Base-by-base conservation (phyloP, 2,329 filamentous ascomycete species). In the Paracoccidioides lutzii region DNA sequence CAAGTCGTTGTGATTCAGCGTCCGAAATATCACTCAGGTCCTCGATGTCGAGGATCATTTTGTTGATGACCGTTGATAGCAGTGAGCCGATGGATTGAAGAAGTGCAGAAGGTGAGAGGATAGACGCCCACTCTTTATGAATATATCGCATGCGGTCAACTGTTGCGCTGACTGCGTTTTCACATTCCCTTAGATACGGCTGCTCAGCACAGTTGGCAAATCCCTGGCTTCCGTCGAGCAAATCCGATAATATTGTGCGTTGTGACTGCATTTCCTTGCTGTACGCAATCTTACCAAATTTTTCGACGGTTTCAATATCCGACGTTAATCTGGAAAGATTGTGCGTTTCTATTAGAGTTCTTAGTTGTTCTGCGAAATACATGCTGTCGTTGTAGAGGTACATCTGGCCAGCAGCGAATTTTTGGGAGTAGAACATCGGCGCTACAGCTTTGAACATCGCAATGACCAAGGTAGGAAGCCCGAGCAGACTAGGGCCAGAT, bases 231-330 rank as follows among this genome's bases (percentile, higher is more conserved):
- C 80, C 80, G 61, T 84, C 81, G 4, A 85, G 76, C 14, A 84
- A 70, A 64, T 85, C 82, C 22, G 74, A 74, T 10, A 84, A 69
- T 59, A 84, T 81, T 1, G 80, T 83, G 54, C 81, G 74, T 61
- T 85, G 82, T 2, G 77, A 78, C 55, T 84, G 81, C 79, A 85
- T 83, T 65, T 84, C 82, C 55, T 77, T 77, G 58, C 78, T 77
- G 61, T 85, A 85, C 1, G 80, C 79, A 35, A 78, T 67, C 64
- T 81, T 81, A 45, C 79, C 80, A 60, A 83, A 83, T 52, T 72
- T 75, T 57, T 82, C 77, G 22, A 84, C 73, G 0, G 75, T 71
- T 56, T 76, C 75, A 56, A 81, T 73, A 61, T 84, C 81, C 12
- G 73, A 62, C 37, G 75, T 72, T n/a, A 83, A 69, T 40, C 74